Conservation (phyloP, 805 yeast species). For the Lachancea waltii region DNA sequence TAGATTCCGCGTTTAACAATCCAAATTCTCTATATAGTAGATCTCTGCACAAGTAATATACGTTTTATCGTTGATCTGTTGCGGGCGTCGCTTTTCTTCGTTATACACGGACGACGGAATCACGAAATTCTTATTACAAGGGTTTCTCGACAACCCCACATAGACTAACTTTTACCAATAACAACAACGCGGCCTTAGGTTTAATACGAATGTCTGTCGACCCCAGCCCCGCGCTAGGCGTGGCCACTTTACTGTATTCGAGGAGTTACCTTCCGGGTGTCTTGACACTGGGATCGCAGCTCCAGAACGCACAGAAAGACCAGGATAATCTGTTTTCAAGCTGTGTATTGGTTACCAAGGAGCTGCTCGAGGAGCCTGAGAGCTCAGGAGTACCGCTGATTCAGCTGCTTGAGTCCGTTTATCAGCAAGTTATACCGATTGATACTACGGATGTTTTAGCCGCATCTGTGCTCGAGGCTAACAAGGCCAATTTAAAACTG, state of each 20-base stretch:
- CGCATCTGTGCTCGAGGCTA: slow-evolving; percentile 8
- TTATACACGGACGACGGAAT: too few relatives aligned
- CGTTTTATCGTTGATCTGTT: slow-evolving; percentile 6
- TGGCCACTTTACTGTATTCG: slow-evolving; percentile 44
- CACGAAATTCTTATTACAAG: too few relatives aligned
- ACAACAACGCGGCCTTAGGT: too few relatives aligned
- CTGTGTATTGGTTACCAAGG: slow-evolving; percentile 19
- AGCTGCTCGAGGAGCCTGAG: slow-evolving; percentile 13
- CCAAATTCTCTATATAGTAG: slow-evolving; percentile 6
- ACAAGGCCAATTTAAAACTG: slow-evolving; percentile 26
- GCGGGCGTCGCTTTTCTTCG: background rate
- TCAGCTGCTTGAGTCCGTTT: slow-evolving; percentile 16
- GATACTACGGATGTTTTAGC: slow-evolving; percentile 2
- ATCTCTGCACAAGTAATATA: slow-evolving; percentile 8
- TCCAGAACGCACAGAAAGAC: slow-evolving; percentile 19
- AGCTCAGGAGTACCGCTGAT: background rate
- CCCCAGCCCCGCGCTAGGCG: too few relatives aligned
- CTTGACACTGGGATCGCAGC: slow-evolving; percentile 40
- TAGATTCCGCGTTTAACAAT: background rate
- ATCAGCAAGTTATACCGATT: slow-evolving; percentile 27
- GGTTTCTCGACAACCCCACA: too few relatives aligned
- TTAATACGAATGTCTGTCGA: too few relatives aligned
- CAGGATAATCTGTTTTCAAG: background rate
- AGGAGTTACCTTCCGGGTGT: slow-evolving; percentile 53
- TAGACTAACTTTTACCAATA: too few relatives aligned